These are phyloP conservation scores for Talaromyces wortmannii DNA, from an alignment of 495 filamentous ascomycete genomes.

Conservation along the genomic window DNA sequence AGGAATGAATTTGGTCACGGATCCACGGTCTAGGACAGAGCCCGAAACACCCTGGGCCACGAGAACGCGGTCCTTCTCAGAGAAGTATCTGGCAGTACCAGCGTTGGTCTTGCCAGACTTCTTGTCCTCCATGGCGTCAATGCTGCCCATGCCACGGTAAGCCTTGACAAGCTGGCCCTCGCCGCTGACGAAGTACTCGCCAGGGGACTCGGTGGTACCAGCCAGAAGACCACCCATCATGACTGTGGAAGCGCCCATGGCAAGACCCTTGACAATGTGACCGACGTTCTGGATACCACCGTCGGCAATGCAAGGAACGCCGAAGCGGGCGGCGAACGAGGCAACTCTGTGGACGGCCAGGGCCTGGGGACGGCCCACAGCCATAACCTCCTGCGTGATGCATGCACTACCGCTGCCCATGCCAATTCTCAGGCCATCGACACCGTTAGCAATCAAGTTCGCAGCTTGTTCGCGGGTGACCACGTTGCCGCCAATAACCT, in stretches of 20 bases:
- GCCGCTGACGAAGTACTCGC: slow-evolving; percentile 89
- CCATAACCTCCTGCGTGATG: slow-evolving; percentile 99
- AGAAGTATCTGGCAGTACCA: slow-evolving; percentile 97
- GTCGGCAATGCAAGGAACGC: slow-evolving; percentile 96
- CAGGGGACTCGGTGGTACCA: slow-evolving; percentile 94
- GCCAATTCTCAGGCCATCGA: slow-evolving; percentile 94
- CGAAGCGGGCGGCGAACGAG: slow-evolving; percentile 83
- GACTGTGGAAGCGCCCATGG: slow-evolving; percentile 87
- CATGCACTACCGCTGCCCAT: slow-evolving; percentile 98
- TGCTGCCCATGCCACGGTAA: slow-evolving; percentile 97
- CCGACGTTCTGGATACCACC: slow-evolving; percentile 98
- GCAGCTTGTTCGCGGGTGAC: slow-evolving; percentile 95
- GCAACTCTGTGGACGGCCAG: slow-evolving; percentile 85
- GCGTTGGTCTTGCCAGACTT: slow-evolving; percentile 80
- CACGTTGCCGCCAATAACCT: slow-evolving; percentile 97
- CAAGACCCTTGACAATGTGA: slow-evolving; percentile 96
- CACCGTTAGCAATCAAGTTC: slow-evolving; percentile 83
- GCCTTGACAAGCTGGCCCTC: slow-evolving; percentile 98
- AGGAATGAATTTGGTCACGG: slow-evolving; percentile 87
- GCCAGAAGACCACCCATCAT: slow-evolving; percentile 99
- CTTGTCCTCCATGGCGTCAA: slow-evolving; percentile 99
- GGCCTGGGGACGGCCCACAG: slow-evolving; percentile 91
- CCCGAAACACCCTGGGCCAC: slow-evolving; percentile 94
- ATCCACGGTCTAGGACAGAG: slow-evolving; percentile 67
- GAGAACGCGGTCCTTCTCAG: slow-evolving; percentile 86